phyloP scores from a whole-genome alignment of 257 asterid genomes.

The Lavandula angustifolia region DNA sequence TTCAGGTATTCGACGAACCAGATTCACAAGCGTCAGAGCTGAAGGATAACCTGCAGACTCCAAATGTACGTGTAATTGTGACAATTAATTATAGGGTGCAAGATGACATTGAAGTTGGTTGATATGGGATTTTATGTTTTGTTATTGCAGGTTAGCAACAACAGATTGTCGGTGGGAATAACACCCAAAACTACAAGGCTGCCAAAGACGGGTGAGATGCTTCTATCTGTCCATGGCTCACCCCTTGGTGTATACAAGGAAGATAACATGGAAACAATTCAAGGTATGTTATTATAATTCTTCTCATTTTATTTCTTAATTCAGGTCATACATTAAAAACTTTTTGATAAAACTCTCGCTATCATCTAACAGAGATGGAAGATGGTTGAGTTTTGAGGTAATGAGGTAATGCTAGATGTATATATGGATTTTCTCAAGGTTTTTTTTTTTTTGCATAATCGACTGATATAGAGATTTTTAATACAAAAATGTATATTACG shows the following conservation, averaged over 20 bases:
- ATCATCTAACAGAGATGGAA: conserved; percentile 39
- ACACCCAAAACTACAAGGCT: conserved; percentile 80
- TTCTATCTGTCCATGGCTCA: conserved; percentile 86
- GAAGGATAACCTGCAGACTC: conserved; percentile 75
- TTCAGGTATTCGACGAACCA: conserved; percentile 72
- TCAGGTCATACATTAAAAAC: not conserved
- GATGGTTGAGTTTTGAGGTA: conserved; percentile 35
- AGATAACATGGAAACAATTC: conserved; percentile 92
- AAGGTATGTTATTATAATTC: conserved; percentile 42
- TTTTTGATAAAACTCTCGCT: conserved; percentile 6
- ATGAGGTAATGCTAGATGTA: conserved; percentile 15
- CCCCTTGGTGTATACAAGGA: conserved; percentile 85
- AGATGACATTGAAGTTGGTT: not conserved
- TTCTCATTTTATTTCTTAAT: not conserved
- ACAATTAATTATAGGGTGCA: not conserved
- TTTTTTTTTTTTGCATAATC: no score
- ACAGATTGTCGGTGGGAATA: conserved; percentile 69
- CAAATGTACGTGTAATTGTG: conserved; percentile 53
- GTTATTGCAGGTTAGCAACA: conserved; percentile 53
- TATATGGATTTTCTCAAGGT: no score
- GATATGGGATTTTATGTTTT: conserved; percentile 11
- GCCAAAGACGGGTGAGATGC: conserved; percentile 81
- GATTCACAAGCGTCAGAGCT: conserved; percentile 49
- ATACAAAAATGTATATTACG: no score
- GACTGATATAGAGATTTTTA: no score